Conservation (phyloP, 768 basidiomycete species). For the Tulasnella sp. region DNA sequence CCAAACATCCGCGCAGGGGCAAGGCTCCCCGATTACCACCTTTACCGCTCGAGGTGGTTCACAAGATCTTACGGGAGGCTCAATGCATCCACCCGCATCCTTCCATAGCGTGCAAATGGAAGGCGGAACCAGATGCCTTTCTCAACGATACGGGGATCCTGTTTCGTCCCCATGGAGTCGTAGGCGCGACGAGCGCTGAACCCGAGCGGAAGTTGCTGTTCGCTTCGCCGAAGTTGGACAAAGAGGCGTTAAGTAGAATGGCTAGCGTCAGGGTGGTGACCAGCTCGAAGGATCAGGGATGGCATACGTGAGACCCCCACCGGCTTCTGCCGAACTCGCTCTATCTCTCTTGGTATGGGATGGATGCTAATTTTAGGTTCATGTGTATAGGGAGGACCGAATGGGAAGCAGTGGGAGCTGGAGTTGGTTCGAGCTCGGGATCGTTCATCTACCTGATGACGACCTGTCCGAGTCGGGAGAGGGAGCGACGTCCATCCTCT, state of each 20-base stretch:
- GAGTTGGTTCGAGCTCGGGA: constrained; percentile 24
- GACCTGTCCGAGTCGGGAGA: background rate
- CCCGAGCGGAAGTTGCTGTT: background rate
- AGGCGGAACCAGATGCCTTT: background rate
- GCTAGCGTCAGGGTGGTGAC: background rate
- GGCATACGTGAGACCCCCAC: constrained; percentile 3
- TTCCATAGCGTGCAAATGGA: background rate
- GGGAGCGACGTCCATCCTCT: background rate
- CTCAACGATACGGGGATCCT: background rate
- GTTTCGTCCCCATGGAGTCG: background rate
- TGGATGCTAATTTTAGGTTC: background rate
- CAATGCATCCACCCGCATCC: background rate
- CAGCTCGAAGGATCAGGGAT: constrained; percentile 25
- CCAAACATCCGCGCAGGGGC: background rate
- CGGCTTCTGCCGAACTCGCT: background rate
- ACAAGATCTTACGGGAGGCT: constrained; percentile 12
- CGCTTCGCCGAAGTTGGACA: background rate
- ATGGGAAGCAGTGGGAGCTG: constrained; percentile 20
- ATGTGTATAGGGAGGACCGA: background rate
- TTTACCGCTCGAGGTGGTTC: constrained; percentile 10
- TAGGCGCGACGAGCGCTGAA: background rate
- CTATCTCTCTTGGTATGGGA: no score
- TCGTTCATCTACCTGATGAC: background rate
- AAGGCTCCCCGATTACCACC: background rate
- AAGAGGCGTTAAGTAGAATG: background rate